Base-by-base conservation (phyloP, 805 yeast genomes). In the Wickerhamiella alocasiicola region DNA sequence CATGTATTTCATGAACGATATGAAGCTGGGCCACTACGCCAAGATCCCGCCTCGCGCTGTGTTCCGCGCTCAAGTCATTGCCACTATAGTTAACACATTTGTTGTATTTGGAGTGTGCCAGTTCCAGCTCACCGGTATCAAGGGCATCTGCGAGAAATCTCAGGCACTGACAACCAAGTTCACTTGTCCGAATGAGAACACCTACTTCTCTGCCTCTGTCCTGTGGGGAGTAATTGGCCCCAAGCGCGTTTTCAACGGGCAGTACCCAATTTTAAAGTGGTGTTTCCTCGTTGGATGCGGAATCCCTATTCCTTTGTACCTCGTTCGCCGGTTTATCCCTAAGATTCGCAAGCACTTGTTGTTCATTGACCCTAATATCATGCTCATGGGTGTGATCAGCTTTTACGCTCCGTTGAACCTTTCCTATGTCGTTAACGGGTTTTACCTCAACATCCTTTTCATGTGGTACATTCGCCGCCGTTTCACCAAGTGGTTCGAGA, bases 261-360 rank as follows among this genome's bases (percentile, higher is more conserved):
- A 76, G 17, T 78, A 78, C 52, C 82, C 83, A 1, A 60, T 68
- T 11, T 59, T 78, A 44, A 70, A 72, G 54, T 77, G 74, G 78
- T 51, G 80, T 46, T 77, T 78, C 64, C 60, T 78, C 25, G 61
- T 74, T 40, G 83, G 84, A 2, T 55, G 53, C 6, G 25, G 43
- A 20, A 37, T 49, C 16, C 54, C 54, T 18, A 25, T 47, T 21
- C 52, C 51, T 27, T 44, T 43, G 44, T 50, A 44, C 53, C 44
- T 39, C 15, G 33, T 34, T 15, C 42, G 42, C 27, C 24, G 21
- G 7, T 30, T 44, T 17, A 20, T 43, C 50, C 64, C 64, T 13
- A 29, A 35, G 29, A 21, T 25, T 13, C 33, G 25, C 27, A 17
- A 35, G 24, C 6, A 9, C 18, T 25, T 35, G 24, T 54, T 64